Percentiles rank a stretch among this genome's conserved stretches.
phyloP scores from a whole-genome alignment of 768 basidiomycete genomes.

The Mrakia blollopis region DNA sequence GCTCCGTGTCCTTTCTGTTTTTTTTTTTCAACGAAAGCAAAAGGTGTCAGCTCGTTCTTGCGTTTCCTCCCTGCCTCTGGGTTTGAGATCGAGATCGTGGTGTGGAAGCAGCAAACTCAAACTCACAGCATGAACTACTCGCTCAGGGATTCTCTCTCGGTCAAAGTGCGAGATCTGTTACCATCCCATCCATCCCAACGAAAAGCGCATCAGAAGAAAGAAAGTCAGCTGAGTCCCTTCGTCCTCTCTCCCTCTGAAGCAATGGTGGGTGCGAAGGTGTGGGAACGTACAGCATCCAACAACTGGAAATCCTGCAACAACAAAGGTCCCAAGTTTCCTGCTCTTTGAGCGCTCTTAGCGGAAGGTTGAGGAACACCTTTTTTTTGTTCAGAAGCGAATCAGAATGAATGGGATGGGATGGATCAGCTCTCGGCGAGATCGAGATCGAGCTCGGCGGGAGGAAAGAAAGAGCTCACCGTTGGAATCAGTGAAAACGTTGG shows the following conservation, averaged over 20 bases:
- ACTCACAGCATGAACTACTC: slow-evolving; percentile 43
- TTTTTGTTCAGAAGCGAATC: background rate
- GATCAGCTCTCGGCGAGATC: too few species aligned
- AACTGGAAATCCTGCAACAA: slow-evolving; percentile 19
- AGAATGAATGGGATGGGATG: too few species aligned
- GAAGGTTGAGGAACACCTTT: slow-evolving; percentile 25
- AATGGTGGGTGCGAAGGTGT: background rate
- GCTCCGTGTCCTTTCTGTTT: slow-evolving; percentile 79
- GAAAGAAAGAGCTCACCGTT: background rate
- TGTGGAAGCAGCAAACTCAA: too few species aligned
- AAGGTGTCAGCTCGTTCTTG: slow-evolving; percentile 43
- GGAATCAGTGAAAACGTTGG: slow-evolving; percentile 5
- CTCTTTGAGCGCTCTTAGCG: background rate
- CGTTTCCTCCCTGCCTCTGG: slow-evolving; percentile 62
- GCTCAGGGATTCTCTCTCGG: slow-evolving; percentile 43
- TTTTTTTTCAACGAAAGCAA: slow-evolving; percentile 71
- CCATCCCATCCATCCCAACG: too few species aligned
- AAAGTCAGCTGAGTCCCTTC: background rate
- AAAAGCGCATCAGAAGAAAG: background rate
- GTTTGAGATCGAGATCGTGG: slow-evolving; percentile 46
- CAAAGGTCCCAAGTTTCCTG: slow-evolving; percentile 13
- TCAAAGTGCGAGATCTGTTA: slow-evolving; percentile 79
- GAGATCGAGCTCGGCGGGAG: background rate
- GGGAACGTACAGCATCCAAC: background rate
- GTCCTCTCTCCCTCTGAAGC: too few species aligned